Base-by-base conservation (phyloP, 2,329 filamentous ascomycete species). In the Pyrenochaeta sp. region DNA sequence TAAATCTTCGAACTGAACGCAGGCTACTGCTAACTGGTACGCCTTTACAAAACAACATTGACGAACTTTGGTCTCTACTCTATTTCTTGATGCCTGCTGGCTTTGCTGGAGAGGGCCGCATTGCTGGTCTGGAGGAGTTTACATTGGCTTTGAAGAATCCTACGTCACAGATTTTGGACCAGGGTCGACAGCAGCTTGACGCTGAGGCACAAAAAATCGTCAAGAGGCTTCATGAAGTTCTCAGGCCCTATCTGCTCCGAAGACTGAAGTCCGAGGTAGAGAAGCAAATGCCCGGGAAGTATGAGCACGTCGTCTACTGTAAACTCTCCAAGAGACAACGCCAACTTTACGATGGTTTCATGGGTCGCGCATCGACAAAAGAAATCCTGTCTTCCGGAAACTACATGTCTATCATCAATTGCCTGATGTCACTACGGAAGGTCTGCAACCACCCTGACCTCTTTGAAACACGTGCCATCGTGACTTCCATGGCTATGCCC, bases 401-500 rank as follows among this genome's bases (percentile, higher is more conserved):
- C 68, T 97, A 97, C 73, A 86, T 99, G 60, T 97, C 92, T 15
- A 97, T 99, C 73, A 98, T 98, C 77, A 97, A 97, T 73, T 98
- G 96, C 75, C 80, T 99, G 45, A 97, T 99, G 92, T 95, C 97
- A 72, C 82, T 99, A 47, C 88, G 95, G 43, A 97, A 98, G 74
- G 96, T 99, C 45, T 99, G 95, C 82, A 99, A 99, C 65, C 95
- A 99, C 71, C 96, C 95, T 0, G 95, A 99, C 76, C 83, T 99
- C 7, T 99, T 99, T 68, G 90, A 98, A 64, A 96, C 96, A 54
- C 87, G 95, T 14, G 93, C 92, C 1, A 98, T 99, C 67, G 95
- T 96, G 77, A 99, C 94, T 0, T 98, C 95, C 1, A 96, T 97
- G 74, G 91, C 92, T 3, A 96, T 98, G 90, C 83, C 86, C 21